Evolutionary conservation across 2,329 filamentous ascomycete species (phyloP), one percentile per base, ranked within the genome.

Genomic region (Salinomyces thailandicus): DNA sequence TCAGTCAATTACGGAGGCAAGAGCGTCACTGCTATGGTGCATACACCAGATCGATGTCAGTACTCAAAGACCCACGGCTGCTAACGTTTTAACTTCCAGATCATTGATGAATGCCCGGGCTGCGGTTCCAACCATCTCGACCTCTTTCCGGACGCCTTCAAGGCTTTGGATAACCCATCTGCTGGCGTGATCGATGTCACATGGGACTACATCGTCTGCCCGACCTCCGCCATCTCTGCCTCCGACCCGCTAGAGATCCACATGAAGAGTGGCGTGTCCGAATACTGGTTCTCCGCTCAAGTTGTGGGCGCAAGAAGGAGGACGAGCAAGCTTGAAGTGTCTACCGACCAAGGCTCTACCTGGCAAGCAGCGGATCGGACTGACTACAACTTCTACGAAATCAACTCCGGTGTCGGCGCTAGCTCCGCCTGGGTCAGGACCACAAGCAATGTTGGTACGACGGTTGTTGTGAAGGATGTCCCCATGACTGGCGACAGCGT

Each of bases 11-110:
- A 69, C 3, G 64, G 55, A 11, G 75, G 75, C 30, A 52, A 50
- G 35, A 46, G 26, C 16, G 68, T 81, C 54, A 79, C 67, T 19
- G 77, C 72, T 26, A 81, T 82, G 77, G 72, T 77, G 60, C 55
- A 60, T 42, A 26, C 22, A 26, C 9, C 4, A 8, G 2, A 9
- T 26, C n/a, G n/a, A 26, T 26, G n/a, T n/a, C 32, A 7, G 13
- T 16, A 30, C 9, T 30, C 9, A 8, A 12, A 30, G 6, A 16
- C 9, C 8, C 6, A 14, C 27, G 11, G 11, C 15, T 7, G 15
- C 27, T 30, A 14, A 30, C 9, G 27, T 30, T n/a, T n/a, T n/a
- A 12, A 45, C 8, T 30, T 28, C 18, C 22, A 72, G 68, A 60
- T 75, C 44, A 68, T 71, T 14, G 73, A 77, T 52, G 55, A 75